phyloP scores from a whole-genome alignment of 352 stramenopile species.

The Pythium rhizo-oryzae region DNA sequence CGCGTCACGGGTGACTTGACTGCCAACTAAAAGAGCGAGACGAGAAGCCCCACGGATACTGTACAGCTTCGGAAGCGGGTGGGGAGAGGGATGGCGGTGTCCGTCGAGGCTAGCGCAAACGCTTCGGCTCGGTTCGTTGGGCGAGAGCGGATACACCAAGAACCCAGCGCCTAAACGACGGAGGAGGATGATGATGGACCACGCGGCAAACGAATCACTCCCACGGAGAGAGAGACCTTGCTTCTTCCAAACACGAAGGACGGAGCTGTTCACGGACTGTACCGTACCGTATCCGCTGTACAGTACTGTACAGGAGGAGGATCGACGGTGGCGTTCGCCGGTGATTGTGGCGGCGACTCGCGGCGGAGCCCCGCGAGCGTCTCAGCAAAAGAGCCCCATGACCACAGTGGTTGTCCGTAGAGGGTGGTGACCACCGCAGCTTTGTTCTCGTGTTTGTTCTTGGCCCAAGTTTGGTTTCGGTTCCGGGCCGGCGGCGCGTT shows the following conservation, averaged over 20 bases:
- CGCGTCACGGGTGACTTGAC: not conserved
- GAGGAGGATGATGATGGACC: not conserved
- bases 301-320: not conserved
- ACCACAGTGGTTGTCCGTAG: not conserved
- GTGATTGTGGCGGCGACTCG: no score
- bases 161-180: not conserved
- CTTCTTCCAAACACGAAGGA: no score
- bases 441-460: constrained; percentile 13
- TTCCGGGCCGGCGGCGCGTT: not conserved
- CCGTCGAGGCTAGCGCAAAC: not conserved
- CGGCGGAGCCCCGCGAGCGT: not conserved
- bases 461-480: not conserved
- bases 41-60: not conserved
- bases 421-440: not conserved
- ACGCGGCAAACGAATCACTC: not conserved
- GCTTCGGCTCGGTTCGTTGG: not conserved
- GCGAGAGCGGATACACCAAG: not conserved
- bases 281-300: not conserved
- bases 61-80: not conserved
- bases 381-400: not conserved
- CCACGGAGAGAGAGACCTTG: no score
- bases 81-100: not conserved
- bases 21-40: no score
- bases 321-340: constrained; percentile 9
- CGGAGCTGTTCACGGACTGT: not conserved